Percentiles rank a stretch among this genome's conserved stretches.
Conservation (phyloP, 495 filamentous ascomycete species). For the Penicillium soppii region DNA sequence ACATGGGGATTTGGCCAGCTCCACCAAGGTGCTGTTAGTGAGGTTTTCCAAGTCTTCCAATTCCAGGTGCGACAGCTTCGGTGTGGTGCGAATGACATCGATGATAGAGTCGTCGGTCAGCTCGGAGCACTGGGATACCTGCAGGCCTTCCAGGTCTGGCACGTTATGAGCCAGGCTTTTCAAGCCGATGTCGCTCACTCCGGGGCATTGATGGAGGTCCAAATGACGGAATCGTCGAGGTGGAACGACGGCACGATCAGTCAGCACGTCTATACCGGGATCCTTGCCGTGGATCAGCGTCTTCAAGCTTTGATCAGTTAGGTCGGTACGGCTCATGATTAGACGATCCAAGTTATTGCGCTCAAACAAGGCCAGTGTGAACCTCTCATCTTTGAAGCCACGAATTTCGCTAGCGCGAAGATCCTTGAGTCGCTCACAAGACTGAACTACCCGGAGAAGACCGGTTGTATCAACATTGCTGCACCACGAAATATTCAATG, state of each 20-base stretch:
- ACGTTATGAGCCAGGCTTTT: slow-evolving; percentile 67
- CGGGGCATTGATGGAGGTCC: slow-evolving; percentile 75
- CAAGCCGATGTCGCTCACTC: slow-evolving; percentile 69
- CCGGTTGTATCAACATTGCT: slow-evolving; percentile 79
- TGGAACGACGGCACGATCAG: slow-evolving; percentile 70
- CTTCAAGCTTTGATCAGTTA: slow-evolving; percentile 70
- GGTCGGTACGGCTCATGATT: slow-evolving; percentile 72
- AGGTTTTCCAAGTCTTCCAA: slow-evolving; percentile 80
- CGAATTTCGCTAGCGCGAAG: slow-evolving; percentile 78
- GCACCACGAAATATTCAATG: slow-evolving; percentile 91
- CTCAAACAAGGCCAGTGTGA: slow-evolving; percentile 70
- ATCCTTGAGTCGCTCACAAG: slow-evolving; percentile 72
- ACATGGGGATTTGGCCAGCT: slow-evolving; percentile 74
- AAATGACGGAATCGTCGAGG: slow-evolving; percentile 80
- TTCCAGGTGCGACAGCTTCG: slow-evolving; percentile 80
- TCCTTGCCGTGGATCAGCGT: slow-evolving; percentile 70
- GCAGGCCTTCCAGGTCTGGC: slow-evolving; percentile 77
- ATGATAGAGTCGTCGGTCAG: slow-evolving; percentile 73
- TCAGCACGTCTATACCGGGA: slow-evolving; percentile 75
- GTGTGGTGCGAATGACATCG: slow-evolving; percentile 70
- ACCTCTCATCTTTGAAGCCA: slow-evolving; percentile 70
- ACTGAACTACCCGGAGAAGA: slow-evolving; percentile 67
- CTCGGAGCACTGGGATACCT: slow-evolving; percentile 67
- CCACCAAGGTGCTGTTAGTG: slow-evolving; percentile 69
- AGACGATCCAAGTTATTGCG: slow-evolving; percentile 80